phyloP scores from a whole-genome alignment of 441 rosid genomes.

The Manihot esculenta region DNA sequence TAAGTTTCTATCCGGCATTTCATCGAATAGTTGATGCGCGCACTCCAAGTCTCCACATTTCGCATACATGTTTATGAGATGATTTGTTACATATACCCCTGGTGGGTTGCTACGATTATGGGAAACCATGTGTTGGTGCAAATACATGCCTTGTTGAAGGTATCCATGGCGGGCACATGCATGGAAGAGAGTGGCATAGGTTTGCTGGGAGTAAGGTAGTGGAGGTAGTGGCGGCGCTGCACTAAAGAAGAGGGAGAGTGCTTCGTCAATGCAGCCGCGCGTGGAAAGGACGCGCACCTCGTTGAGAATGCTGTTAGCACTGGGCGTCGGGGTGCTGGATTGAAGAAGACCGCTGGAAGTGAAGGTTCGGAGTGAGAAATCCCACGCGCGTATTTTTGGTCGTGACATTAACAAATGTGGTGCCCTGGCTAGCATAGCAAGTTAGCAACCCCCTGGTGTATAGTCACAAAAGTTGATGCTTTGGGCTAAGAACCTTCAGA shows the following conservation, averaged over 20 bases:
- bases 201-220: slow-evolving; percentile 37
- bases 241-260: slow-evolving; percentile 43
- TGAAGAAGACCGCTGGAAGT: slow-evolving; percentile 1
- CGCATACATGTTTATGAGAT: slow-evolving; percentile 48
- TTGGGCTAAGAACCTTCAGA: background rate
- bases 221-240: slow-evolving; percentile 25
- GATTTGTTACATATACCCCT: slow-evolving; percentile 49
- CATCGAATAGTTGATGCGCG: slow-evolving; percentile 55
- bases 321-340: background rate
- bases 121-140: slow-evolving; percentile 58
- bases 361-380: slow-evolving; percentile 23
- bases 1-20: slow-evolving; percentile 58
- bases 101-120: slow-evolving; percentile 16
- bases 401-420: background rate
- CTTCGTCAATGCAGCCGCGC: slow-evolving; percentile 43
- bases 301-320: slow-evolving; percentile 23
- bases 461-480: background rate
- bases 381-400: slow-evolving; percentile 18
- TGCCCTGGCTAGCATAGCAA: background rate
- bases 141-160: slow-evolving; percentile 44
- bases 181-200: slow-evolving; percentile 58
- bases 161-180: slow-evolving; percentile 56
- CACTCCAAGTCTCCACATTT: slow-evolving; percentile 52
- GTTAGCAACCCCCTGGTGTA: background rate
- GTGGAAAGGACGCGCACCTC: slow-evolving; percentile 31